Conservation (phyloP, 805 yeast genomes). For the Scheffersomyces spartinae region DNA sequence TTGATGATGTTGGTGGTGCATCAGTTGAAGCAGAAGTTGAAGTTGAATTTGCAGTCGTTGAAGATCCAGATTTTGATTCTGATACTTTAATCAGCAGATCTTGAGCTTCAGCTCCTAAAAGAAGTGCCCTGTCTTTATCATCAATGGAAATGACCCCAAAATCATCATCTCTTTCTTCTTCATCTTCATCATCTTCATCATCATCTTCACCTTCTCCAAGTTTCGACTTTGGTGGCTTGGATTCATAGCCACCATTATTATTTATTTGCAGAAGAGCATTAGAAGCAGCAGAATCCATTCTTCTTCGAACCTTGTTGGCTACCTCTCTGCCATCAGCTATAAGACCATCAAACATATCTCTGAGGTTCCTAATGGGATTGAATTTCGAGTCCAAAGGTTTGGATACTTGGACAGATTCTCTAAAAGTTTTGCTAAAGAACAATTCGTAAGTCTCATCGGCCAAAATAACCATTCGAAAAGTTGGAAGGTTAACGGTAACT, state of each 20-base stretch:
- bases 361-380: constrained; percentile 45
- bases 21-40: no score
- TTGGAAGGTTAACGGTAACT: constrained; percentile 63
- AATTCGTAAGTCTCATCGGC: constrained; percentile 92
- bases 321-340: constrained; percentile 88
- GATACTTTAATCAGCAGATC: no score
- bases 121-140: constrained; percentile 34
- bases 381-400: constrained; percentile 37
- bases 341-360: constrained; percentile 85
- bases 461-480: constrained; percentile 86
- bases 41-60: no score
- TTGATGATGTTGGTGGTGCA: no score
- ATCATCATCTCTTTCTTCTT: constrained; percentile 40
- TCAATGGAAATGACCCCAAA: constrained; percentile 27
- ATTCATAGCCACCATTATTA: constrained; percentile 9
- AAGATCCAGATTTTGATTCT: no score
- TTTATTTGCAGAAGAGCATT: constrained; percentile 10
- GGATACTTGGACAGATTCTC: constrained; percentile 56
- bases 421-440: constrained; percentile 60
- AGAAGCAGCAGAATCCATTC: constrained; percentile 65
- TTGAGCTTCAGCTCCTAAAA: constrained; percentile 39
- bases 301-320: constrained; percentile 77
- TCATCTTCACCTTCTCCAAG: constrained; percentile 10
- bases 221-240: constrained; percentile 14
- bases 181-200: constrained; percentile 14